Evolutionary conservation across 2,329 filamentous ascomycete species (phyloP).

Genomic region (Xylaria sp.): DNA sequence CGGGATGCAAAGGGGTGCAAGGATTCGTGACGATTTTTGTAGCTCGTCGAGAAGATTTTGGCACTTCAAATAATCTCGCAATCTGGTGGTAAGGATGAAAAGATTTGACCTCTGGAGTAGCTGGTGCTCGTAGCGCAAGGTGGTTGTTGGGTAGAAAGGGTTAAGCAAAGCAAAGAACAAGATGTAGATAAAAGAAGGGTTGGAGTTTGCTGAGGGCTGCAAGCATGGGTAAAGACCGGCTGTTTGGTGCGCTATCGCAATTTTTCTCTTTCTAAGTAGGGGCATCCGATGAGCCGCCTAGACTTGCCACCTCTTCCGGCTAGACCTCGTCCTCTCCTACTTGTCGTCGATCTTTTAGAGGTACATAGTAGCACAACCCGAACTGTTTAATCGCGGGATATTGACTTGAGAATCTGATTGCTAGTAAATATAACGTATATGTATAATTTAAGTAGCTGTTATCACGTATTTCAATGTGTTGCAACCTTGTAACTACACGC

Average conservation of each 20-base stretch:
- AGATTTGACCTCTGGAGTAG: conserved; percentile 4
- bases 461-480: too few relatives aligned
- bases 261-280: conserved; percentile 18
- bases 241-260: conserved; percentile 9
- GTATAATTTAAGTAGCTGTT: too few relatives aligned
- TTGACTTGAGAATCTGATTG: too few relatives aligned
- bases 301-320: too few relatives aligned
- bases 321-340: too few relatives aligned
- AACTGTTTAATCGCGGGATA: too few relatives aligned
- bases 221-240: conserved; percentile 15
- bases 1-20: conserved; percentile 5
- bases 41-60: background rate
- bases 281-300: too few relatives aligned
- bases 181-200: conserved; percentile 18
- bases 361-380: too few relatives aligned
- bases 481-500: too few relatives aligned
- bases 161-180: conserved; percentile 21
- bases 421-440: too few relatives aligned
- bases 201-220: conserved; percentile 18
- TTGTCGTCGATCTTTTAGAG: too few relatives aligned
- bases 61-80: background rate
- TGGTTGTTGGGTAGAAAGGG: conserved; percentile 18
- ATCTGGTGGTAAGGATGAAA: background rate
- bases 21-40: background rate
- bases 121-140: conserved; percentile 10